Evolutionary conservation across 768 basidiomycete genomes (phyloP).

Genomic region (Termitomyces sp.): DNA sequence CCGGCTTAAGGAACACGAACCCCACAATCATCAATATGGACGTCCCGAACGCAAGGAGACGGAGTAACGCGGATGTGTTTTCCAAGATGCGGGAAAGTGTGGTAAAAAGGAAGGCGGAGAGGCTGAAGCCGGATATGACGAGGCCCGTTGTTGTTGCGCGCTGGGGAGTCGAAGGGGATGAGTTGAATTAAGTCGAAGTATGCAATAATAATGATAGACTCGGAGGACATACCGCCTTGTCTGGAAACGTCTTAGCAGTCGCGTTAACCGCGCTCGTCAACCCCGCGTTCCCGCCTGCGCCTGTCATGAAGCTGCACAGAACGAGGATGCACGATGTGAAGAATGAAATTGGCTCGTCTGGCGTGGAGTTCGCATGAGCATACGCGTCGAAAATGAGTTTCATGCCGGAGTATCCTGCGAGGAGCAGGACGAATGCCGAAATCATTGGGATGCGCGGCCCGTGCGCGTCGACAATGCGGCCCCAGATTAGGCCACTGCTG

Average conservation of each 20-base stretch:
- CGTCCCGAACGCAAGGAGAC: slow-evolving; percentile 75
- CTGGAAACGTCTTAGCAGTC: slow-evolving; percentile 80
- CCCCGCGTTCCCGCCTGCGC: slow-evolving; percentile 74
- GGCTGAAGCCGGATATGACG: slow-evolving; percentile 84
- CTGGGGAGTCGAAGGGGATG: slow-evolving; percentile 27
- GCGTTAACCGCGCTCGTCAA: slow-evolving; percentile 70
- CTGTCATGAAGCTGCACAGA: slow-evolving; percentile 67
- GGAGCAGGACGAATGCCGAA: slow-evolving; percentile 53
- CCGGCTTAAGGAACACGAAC: slow-evolving; percentile 63
- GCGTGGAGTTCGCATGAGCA: slow-evolving; percentile 27
- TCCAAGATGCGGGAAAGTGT: slow-evolving; percentile 68
- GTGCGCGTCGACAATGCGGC: slow-evolving; percentile 67
- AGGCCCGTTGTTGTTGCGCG: slow-evolving; percentile 74
- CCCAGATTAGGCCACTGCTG: slow-evolving; percentile 72
- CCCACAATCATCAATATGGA: slow-evolving; percentile 79
- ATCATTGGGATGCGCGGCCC: slow-evolving; percentile 71
- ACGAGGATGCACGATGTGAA: slow-evolving; percentile 50
- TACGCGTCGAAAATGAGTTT: slow-evolving; percentile 61
- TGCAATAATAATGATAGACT: too few species aligned
- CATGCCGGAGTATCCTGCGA: slow-evolving; percentile 76
- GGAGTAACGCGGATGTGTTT: slow-evolving; percentile 73
- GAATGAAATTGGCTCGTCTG: slow-evolving; percentile 37
- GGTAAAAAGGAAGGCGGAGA: slow-evolving; percentile 90
- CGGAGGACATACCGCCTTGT: slow-evolving; percentile 50
- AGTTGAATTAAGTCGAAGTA: too few species aligned